Evolutionary conservation across 495 filamentous ascomycete species (phyloP), one percentile per base, ranked within the genome.

Genomic region (Aspergillus egyptiacus): DNA sequence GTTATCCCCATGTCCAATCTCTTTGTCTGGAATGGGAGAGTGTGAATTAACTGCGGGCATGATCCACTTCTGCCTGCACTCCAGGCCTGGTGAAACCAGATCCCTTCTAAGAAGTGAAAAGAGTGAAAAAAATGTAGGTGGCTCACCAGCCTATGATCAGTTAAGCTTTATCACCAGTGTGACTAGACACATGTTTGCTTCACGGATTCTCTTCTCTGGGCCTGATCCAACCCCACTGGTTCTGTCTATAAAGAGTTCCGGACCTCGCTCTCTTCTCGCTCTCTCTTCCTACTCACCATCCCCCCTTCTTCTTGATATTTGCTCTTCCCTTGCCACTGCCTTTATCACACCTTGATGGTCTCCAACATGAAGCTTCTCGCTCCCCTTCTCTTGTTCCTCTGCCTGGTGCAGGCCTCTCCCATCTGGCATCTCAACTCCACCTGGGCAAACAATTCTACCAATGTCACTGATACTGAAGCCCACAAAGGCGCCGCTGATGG

Each of bases 381-480:
- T 10, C 9, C 30, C 15, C 6, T 52, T 8, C 15, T 52, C 2
- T 46, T 35, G 14, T 19, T 52, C 27, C 9, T 46, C 19, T 22
- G 19, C 7, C 28, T 53, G 1, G 27, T 15, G 7, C 42, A 46
- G 13, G 43, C 40, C 10, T 5, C 28, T 10, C 14, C 24, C 9
- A 9, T 47, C 15, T 37, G 17, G 11, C 27, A 13, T 35, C 11
- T 24, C 5, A 5, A 11, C 27, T 19, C 1, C n/a, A 17, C 19
- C 25, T 13, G 5, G 10, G 13, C 7, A 10, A 17, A 17, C 39
- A 44, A 37, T 11, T 17, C 18, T 15, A 33, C 30, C 32, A n/a
- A 15, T 33, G 5, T 41, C 6, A 1, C 30, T 23, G 19, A 33
- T 11, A 9, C 17, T 11, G 43, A 19, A 47, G 67, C 79, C 17